These are phyloP conservation scores for Mycena pura DNA, from an alignment of 768 basidiomycete genomes.

Conservation along the genomic window DNA sequence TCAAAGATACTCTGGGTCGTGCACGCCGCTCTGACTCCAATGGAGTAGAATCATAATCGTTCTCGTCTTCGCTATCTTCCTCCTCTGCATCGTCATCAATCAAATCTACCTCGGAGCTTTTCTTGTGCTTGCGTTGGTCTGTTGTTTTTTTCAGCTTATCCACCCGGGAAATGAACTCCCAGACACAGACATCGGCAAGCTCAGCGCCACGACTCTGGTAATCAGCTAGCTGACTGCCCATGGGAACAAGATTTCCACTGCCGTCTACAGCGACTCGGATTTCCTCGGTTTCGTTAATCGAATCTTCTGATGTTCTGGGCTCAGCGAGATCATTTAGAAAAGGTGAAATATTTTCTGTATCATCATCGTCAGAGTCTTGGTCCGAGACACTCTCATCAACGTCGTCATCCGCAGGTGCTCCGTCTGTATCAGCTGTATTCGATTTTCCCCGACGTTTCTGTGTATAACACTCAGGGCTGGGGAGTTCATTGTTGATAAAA, in stretches of 20 bases:
- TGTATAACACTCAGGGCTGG: conserved; percentile 3
- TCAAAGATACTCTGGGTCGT: neutral
- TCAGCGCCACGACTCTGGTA: conserved; percentile 28
- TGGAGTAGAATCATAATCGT: neutral
- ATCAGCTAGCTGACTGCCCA: conserved; percentile 28
- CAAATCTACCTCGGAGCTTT: neutral
- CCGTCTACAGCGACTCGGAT: conserved; percentile 6
- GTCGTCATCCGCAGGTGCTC: too few relatives aligned
- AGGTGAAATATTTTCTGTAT: neutral
- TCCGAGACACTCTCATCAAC: too few relatives aligned
- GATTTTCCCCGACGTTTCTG: too few relatives aligned
- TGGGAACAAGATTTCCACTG: conserved; percentile 15
- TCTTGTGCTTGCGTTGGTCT: neutral
- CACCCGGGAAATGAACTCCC: conserved; percentile 34
- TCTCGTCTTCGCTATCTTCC: neutral
- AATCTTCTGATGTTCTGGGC: neutral
- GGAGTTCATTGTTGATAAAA: conserved; percentile 6
- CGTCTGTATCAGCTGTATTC: too few relatives aligned
- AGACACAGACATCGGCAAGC: conserved; percentile 29
- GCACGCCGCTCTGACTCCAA: neutral
- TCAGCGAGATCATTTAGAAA: neutral
- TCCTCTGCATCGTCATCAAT: conserved; percentile 11
- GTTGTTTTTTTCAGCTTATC: conserved; percentile 26
- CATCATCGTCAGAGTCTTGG: too few relatives aligned
- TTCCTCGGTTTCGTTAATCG: conserved; percentile 4